Evolutionary conservation across 2,329 filamentous ascomycete species (phyloP), one percentile per base, ranked within the genome.

Genomic region (Neofusicoccum umdonicola): DNA sequence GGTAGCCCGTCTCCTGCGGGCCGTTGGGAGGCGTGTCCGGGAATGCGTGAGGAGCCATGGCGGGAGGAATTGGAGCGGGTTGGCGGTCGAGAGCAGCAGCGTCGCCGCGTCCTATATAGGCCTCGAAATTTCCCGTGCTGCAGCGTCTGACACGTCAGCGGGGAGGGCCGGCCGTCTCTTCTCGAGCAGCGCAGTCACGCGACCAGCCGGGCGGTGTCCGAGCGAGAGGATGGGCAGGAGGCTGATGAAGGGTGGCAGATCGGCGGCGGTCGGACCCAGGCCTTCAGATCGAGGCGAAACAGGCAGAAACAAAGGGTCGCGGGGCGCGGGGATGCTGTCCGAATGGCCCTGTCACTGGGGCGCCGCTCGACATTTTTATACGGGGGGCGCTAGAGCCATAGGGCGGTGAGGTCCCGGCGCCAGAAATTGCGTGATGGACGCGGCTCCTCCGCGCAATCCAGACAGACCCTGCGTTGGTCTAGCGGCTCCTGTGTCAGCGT

Each of bases 21-120:
- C 60, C 61, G 19, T 63, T 66, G 39, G 64, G 64, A 15, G 60
- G 64, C 51, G 60, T 64, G 60, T 63, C 60, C 37, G 64, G 60
- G 34, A 66, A 37, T 8, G 62, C 35, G 17, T 64, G 64, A 3
- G 64, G 64, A 52, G 64, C 61, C 64, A 66, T 66, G 27, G 63
- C 47, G 44, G 3, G 11, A 9, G 62, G 27, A 22, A 7, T 9
- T 9, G 42, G 12, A 8, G 17, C 34, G 42, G 17, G 1, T 35
- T 51, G 47, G 15, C 19, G 60, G 37, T 11, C 8, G 9, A 17
- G 19, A 44, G 60, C 22, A 45, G 61, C 27, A 35, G 61, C 6
- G 27, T 31, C 42, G 11, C 5, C n/a, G 11, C 8, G 2, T 5
- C 11, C 37, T 62, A 62, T 62, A 62, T 51, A 62, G 19, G 37